Percentiles rank a stretch among this genome's conserved stretches.
These are phyloP conservation scores for Meripilus lineatus DNA, from an alignment of 1,284 basidiomycete genomes.

Conservation along the genomic window DNA sequence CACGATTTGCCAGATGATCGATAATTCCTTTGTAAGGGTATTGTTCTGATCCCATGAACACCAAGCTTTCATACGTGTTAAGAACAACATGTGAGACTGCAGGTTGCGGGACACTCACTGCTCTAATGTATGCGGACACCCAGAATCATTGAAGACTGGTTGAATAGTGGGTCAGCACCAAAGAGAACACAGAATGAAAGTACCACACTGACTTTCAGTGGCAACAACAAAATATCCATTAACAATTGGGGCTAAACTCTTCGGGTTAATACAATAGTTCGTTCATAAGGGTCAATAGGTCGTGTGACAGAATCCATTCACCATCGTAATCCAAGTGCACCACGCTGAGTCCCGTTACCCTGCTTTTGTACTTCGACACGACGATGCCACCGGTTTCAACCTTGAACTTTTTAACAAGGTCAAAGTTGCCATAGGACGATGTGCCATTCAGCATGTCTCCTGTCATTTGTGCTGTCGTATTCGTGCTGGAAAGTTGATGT, in stretches of 20 bases:
- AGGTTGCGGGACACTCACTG: constrained; percentile 57
- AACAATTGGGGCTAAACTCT: constrained; percentile 70
- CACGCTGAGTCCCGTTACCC: constrained; percentile 71
- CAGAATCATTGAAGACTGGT: constrained; percentile 87
- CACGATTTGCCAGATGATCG: constrained; percentile 95
- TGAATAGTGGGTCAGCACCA: not conserved
- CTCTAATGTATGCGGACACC: constrained; percentile 92
- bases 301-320: constrained; percentile 29
- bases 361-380: constrained; percentile 83
- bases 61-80: constrained; percentile 44
- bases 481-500: not conserved
- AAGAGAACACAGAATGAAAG: constrained; percentile 8
- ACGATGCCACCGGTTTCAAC: constrained; percentile 73
- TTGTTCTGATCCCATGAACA: constrained; percentile 92
- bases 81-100: not conserved
- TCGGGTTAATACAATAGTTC: constrained; percentile 5
- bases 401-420: constrained; percentile 68
- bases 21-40: constrained; percentile 98
- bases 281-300: no score
- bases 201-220: constrained; percentile 73
- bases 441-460: no score
- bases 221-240: constrained; percentile 92
- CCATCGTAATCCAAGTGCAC: constrained; percentile 84
- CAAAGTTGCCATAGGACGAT: constrained; percentile 63
- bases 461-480: no score